These are phyloP conservation scores for Bondarzewia mesenterica DNA, from an alignment of 1,284 basidiomycete genomes.

Conservation along the genomic window DNA sequence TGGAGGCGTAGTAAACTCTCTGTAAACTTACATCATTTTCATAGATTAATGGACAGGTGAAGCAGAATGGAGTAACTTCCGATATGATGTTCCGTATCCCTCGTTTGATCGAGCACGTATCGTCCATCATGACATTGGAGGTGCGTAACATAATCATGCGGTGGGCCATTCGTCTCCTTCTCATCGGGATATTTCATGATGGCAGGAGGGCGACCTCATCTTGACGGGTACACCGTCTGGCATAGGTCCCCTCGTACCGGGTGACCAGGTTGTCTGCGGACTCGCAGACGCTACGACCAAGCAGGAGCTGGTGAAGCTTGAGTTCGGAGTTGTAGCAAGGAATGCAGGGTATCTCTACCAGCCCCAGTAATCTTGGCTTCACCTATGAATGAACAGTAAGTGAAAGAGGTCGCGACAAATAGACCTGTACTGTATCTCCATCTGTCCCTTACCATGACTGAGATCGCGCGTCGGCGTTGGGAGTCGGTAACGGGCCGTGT, in stretches of 20 bases:
- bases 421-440: no score
- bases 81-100: slow-evolving; percentile 96
- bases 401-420: no score
- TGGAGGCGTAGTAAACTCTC: background rate
- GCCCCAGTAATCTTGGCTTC: background rate
- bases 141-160: slow-evolving; percentile 31
- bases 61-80: slow-evolving; percentile 79
- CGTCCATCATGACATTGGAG: slow-evolving; percentile 93
- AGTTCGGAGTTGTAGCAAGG: slow-evolving; percentile 60
- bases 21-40: slow-evolving; percentile 5
- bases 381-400: no score
- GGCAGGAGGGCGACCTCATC: slow-evolving; percentile 80
- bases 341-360: slow-evolving; percentile 64
- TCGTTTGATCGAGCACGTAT: slow-evolving; percentile 84
- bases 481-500: no score
- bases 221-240: slow-evolving; percentile 89
- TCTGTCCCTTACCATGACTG: background rate
- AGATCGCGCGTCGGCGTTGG: no score
- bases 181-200: background rate
- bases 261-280: slow-evolving; percentile 47
- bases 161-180: background rate
- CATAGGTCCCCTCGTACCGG: slow-evolving; percentile 72
- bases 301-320: slow-evolving; percentile 53
- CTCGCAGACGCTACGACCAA: slow-evolving; percentile 54
- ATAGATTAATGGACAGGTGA: slow-evolving; percentile 75